Evolutionary conservation across 2,329 filamentous ascomycete genomes (phyloP).

Genomic region (Penicillium freii): DNA sequence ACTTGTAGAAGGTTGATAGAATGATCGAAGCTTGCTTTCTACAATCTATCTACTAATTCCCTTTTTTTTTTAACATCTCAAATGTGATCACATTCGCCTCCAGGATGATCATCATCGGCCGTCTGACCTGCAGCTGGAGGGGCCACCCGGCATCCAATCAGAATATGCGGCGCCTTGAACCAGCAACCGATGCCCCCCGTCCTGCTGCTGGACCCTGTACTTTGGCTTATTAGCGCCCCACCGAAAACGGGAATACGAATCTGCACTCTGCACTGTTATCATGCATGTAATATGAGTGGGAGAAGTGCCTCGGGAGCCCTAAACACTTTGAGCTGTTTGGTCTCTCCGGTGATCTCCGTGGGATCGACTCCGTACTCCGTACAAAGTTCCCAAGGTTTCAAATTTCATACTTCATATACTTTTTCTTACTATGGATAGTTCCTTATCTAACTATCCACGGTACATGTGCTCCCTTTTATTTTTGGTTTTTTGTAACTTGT

Average conservation of each 20-base stretch:
- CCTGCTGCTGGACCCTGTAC: conserved; percentile 6
- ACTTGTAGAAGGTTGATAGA: not conserved
- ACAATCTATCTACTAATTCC: not conserved
- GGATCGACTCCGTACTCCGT: not conserved
- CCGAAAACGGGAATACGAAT: not conserved
- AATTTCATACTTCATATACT: not conserved
- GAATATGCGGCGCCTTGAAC: not conserved
- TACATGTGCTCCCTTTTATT: not conserved
- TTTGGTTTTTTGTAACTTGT: too few species aligned
- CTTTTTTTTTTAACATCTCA: not conserved
- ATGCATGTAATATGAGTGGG: not conserved
- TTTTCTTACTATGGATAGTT: not conserved
- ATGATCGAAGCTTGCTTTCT: not conserved
- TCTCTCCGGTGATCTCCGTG: not conserved
- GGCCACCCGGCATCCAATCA: not conserved
- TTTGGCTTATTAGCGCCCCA: not conserved
- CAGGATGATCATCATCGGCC: conserved; percentile 3
- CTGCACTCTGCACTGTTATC: not conserved
- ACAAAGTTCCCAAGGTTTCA: not conserved
- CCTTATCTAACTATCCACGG: not conserved
- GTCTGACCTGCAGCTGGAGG: conserved; percentile 5
- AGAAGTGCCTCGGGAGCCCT: not conserved
- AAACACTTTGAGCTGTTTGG: not conserved
- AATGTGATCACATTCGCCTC: not conserved
- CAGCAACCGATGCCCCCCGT: not conserved